phyloP scores from a whole-genome alignment of 2,329 filamentous ascomycete genomes.

The Trichoderma cornu-damae region DNA sequence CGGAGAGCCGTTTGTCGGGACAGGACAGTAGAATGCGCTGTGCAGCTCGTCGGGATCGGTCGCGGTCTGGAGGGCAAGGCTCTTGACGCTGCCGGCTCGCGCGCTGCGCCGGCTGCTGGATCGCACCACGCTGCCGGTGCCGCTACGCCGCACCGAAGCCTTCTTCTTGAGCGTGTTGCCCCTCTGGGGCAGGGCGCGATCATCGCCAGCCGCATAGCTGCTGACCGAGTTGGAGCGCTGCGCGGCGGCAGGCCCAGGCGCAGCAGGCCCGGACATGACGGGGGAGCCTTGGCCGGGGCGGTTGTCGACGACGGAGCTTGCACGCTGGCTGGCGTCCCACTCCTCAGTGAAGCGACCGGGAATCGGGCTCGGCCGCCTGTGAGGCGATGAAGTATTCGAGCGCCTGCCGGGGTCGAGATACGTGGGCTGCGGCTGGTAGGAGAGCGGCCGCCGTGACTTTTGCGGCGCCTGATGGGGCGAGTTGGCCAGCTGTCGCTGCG shows the following conservation, averaged over 20 bases:
- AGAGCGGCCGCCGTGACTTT: conserved; percentile 10
- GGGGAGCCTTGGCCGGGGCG: conserved; percentile 28
- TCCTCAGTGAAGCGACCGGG: conserved; percentile 61
- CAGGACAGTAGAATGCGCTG: conserved; percentile 83
- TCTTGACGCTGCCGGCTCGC: conserved; percentile 80
- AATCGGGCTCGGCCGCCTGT: conserved; percentile 23
- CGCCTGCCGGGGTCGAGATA: conserved; percentile 4
- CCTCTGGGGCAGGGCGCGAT: conserved; percentile 39
- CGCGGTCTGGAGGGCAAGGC: conserved; percentile 66
- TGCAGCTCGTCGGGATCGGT: conserved; percentile 65
- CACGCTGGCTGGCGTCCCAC: conserved; percentile 64
- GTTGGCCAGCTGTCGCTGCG: conserved; percentile 8
- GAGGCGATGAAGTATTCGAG: conserved; percentile 9
- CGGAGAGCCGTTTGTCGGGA: conserved; percentile 80
- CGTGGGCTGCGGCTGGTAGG: conserved; percentile 11
- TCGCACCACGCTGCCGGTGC: conserved; percentile 66
- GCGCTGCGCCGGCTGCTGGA: conserved; percentile 76
- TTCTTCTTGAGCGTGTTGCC: conserved; percentile 85
- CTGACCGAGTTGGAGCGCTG: conserved; percentile 59
- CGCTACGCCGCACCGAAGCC: conserved; percentile 65
- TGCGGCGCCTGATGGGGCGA: conserved; percentile 2
- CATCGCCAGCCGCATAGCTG: conserved; percentile 47
- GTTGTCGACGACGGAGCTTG: conserved; percentile 57
- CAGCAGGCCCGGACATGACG: conserved; percentile 7
- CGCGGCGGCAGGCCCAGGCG: conserved; percentile 32